Evolutionary conservation across 192 early-diverging fungal genomes (phyloP), one percentile per base, ranked within the genome.

Genomic region (Globomyces pollinis-pini): DNA sequence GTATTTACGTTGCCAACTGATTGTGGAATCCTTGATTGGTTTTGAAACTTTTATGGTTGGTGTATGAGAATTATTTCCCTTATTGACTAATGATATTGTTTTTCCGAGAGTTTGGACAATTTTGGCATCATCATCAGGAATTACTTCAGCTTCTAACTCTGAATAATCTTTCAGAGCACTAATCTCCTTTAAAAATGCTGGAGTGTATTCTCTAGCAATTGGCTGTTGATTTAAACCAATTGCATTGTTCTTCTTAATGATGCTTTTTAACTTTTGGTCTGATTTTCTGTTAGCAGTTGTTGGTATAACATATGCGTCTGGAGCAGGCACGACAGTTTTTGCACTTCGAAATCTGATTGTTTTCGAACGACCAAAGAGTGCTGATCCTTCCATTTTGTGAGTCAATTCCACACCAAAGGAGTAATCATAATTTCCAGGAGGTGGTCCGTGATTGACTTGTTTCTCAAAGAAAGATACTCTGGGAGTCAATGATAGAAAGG

Each of bases 1-100:
- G 45, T 77, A 67, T 51, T 79, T 79, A 31, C 77, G n/a, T 54
- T 56, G 60, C 77, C 77, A 79, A 31, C 70, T 59, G 20, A 79
- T 73, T 30, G 65, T 60, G 24, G 21, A 42, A 36, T 36, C 13
- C 35, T 13, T 9, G 13, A 36, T 36, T 36, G 35, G 7, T 36
- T 36, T 36, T 9, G 35, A 36, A 6, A 36, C 35, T 36, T 36
- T 36, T 13, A 9, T 36, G 35, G 35, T 6, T 9, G 35, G 13
- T 36, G 35, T n/a, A n/a, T n/a, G n/a, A n/a, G n/a, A n/a, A n/a
- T n/a, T n/a, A n/a, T n/a, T n/a, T n/a, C n/a, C n/a, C n/a, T n/a
- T n/a, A n/a, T n/a, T n/a, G n/a, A n/a, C n/a, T n/a, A n/a, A n/a
- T n/a, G n/a, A n/a, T n/a, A n/a, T n/a, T n/a, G n/a, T n/a, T n/a